Base-by-base conservation (phyloP, 371 early-diverging fungal species). In the Mortierella polycephala region DNA sequence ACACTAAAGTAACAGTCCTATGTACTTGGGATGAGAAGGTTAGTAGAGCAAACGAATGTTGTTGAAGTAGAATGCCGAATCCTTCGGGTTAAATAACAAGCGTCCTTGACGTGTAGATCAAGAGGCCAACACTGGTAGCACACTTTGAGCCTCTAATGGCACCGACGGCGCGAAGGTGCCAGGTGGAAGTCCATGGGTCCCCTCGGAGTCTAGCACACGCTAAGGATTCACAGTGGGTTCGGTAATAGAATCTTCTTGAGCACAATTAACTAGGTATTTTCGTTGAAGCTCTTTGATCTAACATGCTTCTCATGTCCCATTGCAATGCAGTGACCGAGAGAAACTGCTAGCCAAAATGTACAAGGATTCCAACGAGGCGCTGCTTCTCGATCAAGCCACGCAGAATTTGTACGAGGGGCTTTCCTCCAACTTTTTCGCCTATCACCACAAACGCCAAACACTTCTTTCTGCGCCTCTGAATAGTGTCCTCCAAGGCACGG, bases 181-280 rank as follows among this genome's bases (percentile, higher is more conserved):
- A 85, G 45, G 88, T 89, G 1, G 81, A 84, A 45, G 54, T 88
- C 1, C 84, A 85, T 45, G 77, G 85, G 52, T 71, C 86, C 37
- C 74, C 84, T 8, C 65, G 89, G 54, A 77, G 67, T 5, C 57
- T 71, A 9, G 88, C 91, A 1, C 80, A 72, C 12, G 84, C 87
- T 39, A 91, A 91, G 74, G 88, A 91, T 64, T 88, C 91, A 0
- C 85, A 87, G 66, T 91, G 91, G 91, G 86, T 91, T 21, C 72
- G 86, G 87, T 87, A 85, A 10, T 60, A 57, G 6, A 20, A 37
- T 5, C 37, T 30, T 59, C 39, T 18, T 59, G 8, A 12, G 40
- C 41, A 8, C 45, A 12, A 21, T 21, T 58, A 6, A 41, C 13
- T 59, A 2, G 16, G 20, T 44, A 18, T 58, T 11, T 13, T 58